A percentile compares a stretch with the other conserved stretches of the same genome.
These are phyloP conservation scores for Suillus weaverae DNA, from an alignment of 768 basidiomycete species.

Conservation along the genomic window DNA sequence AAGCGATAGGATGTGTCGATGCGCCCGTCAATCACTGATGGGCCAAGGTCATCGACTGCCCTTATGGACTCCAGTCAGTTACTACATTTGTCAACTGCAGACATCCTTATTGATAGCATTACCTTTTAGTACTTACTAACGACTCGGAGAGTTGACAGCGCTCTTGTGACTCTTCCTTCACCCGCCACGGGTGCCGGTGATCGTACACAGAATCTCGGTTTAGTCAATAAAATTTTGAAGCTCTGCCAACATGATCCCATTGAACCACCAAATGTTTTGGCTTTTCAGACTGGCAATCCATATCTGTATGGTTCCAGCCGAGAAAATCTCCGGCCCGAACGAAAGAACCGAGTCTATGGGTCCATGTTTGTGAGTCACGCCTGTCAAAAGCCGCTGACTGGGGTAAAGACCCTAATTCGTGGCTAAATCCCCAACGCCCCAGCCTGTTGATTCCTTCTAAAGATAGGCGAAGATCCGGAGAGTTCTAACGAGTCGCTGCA, in stretches of 20 bases:
- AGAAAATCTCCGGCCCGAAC: background rate
- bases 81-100: background rate
- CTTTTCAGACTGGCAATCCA: constrained; percentile 62
- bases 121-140: constrained; percentile 56
- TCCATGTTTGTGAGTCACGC: background rate
- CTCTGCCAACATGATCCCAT: constrained; percentile 60
- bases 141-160: constrained; percentile 48
- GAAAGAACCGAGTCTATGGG: background rate
- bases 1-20: constrained; percentile 39
- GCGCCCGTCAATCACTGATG: constrained; percentile 48
- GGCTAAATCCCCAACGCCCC: background rate
- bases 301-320: background rate
- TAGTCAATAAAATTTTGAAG: constrained; percentile 44
- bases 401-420: background rate
- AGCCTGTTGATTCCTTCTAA: background rate
- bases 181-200: constrained; percentile 37
- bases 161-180: background rate
- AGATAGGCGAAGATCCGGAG: background rate
- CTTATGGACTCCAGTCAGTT: constrained; percentile 30
- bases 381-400: background rate
- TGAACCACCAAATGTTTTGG: constrained; percentile 69
- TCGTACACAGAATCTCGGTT: constrained; percentile 47
- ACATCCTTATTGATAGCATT: background rate
- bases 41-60: constrained; percentile 15
- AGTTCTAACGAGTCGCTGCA: background rate